Conservation (phyloP, 2,329 filamentous ascomycete genomes). For the Aureobasidium sp. region DNA sequence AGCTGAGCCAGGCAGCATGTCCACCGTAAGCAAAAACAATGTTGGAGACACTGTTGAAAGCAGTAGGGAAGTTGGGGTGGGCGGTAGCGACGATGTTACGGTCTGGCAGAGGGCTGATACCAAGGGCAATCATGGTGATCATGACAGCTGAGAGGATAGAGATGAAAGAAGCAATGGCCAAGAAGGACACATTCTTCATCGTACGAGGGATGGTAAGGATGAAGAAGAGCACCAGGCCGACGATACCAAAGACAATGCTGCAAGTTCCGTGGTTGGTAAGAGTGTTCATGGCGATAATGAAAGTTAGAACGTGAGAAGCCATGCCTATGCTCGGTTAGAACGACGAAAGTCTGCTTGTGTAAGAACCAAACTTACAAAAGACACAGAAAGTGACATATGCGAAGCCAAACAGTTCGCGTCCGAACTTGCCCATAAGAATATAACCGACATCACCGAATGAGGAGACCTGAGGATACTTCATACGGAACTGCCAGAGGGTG, state of each 20-base stretch:
- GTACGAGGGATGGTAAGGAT: constrained; percentile 53
- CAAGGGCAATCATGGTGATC: constrained; percentile 59
- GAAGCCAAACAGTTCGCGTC: constrained; percentile 54
- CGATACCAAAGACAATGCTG: constrained; percentile 54
- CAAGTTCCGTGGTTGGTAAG: constrained; percentile 55
- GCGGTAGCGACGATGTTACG: constrained; percentile 29
- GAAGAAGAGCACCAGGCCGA: constrained; percentile 51
- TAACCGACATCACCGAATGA: constrained; percentile 62
- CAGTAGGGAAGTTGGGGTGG: constrained; percentile 38
- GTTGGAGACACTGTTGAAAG: constrained; percentile 56
- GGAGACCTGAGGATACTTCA: constrained; percentile 38
- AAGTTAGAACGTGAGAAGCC: constrained; percentile 60
- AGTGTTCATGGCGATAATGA: constrained; percentile 59
- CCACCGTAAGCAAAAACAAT: constrained; percentile 61
- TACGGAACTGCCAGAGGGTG: constrained; percentile 51
- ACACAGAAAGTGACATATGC: constrained; percentile 57
- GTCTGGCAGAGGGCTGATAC: constrained; percentile 35
- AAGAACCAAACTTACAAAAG: constrained; percentile 35
- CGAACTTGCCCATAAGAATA: constrained; percentile 53
- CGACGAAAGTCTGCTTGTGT: background rate
- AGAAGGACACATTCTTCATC: constrained; percentile 51
- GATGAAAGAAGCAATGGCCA: constrained; percentile 52
- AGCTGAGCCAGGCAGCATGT: constrained; percentile 58
- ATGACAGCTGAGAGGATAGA: constrained; percentile 56
- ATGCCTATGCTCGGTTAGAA: constrained; percentile 34